Base-by-base conservation (phyloP, 2,329 filamentous ascomycete species). In the Sporothrix euskadiensis region DNA sequence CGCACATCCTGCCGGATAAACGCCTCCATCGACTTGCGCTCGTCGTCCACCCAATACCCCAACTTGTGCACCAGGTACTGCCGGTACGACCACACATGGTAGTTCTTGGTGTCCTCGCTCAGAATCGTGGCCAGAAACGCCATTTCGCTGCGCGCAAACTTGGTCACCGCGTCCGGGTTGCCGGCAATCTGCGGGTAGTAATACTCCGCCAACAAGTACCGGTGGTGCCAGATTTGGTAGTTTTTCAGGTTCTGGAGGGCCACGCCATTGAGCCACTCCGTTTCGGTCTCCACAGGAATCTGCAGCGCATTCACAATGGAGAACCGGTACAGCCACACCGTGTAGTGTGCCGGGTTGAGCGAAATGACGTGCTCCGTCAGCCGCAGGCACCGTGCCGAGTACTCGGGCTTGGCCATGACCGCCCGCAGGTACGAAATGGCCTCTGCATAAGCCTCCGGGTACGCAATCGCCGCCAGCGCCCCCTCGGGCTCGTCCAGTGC, bases 341-440 rank as follows among this genome's bases (percentile, higher is more conserved):
- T 99, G 84, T 99, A 99, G 84, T 99, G 96, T 0, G 96, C 94
- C 19, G 96, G 93, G 82, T 99, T 99, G 88, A 98, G 90, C 74
- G 86, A 85, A 80, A 99, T 98, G 80, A 99, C 90, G 82, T 95
- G 90, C 80, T 94, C 91, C 4, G 96, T 99, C 75, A 99, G 88
- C 44, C 86, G 87, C 59, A 99, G 87, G 49, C 90, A 92, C 66
- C 96, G 88, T 30, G 91, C 87, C 32, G 92, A 94, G 84, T 91
- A 88, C 82, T 99, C 96, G 80, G 97, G 92, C 66, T 85, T 86
- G 16, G 93, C 92, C 95, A 99, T 99, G 77, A 97, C 88, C 75
- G 96, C 94, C 75, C 96, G 92, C 71, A 99, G 89, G 83, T 98
- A 99, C 61, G 92, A 91, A 83, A 97, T 96, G 65, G 93, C 94